Conservation (phyloP, 176 grass and related monocot species). For the Carex myosuroides region DNA sequence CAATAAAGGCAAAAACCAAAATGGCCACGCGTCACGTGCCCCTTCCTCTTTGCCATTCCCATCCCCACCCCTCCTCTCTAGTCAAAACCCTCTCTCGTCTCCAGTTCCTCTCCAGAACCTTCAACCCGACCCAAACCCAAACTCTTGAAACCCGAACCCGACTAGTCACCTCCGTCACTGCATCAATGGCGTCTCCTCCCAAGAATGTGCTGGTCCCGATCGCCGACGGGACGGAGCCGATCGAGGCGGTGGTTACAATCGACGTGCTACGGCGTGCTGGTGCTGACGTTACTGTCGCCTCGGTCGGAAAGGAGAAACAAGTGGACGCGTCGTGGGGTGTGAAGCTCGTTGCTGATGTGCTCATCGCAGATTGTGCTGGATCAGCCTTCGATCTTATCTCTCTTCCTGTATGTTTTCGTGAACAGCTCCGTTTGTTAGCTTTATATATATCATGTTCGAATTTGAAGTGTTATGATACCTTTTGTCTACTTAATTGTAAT, state of each 20-base stretch:
- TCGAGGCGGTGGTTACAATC: conserved; percentile 56
- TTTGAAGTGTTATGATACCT: conserved; percentile 22
- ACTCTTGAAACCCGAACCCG: not conserved
- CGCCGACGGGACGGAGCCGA: conserved; percentile 62
- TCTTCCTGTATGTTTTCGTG: conserved; percentile 37
- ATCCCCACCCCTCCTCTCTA: not conserved
- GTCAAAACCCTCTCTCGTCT: conserved; percentile 15
- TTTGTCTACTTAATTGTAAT: not conserved
- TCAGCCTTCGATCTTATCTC: conserved; percentile 59
- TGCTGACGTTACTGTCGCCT: conserved; percentile 63
- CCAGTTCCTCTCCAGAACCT: not conserved
- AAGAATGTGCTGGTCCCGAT: conserved; percentile 61
- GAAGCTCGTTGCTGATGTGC: conserved; percentile 60
- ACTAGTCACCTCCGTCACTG: not conserved
- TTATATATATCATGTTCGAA: conserved; percentile 33
- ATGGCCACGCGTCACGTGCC: conserved; percentile 13
- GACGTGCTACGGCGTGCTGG: conserved; percentile 72
- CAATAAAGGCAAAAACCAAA: not conserved
- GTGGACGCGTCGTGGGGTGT: conserved; percentile 56
- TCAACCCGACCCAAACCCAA: not conserved
- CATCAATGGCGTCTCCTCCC: not conserved
- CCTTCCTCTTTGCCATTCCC: not conserved
- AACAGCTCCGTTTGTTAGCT: conserved; percentile 49
- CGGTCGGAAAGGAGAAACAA: conserved; percentile 34
- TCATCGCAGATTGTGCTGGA: conserved; percentile 37